Percentiles rank a stretch among this genome's conserved stretches.
These are phyloP conservation scores for Talaromyces sp. DNA, from an alignment of 2,329 filamentous ascomycete genomes.

Conservation along the genomic window DNA sequence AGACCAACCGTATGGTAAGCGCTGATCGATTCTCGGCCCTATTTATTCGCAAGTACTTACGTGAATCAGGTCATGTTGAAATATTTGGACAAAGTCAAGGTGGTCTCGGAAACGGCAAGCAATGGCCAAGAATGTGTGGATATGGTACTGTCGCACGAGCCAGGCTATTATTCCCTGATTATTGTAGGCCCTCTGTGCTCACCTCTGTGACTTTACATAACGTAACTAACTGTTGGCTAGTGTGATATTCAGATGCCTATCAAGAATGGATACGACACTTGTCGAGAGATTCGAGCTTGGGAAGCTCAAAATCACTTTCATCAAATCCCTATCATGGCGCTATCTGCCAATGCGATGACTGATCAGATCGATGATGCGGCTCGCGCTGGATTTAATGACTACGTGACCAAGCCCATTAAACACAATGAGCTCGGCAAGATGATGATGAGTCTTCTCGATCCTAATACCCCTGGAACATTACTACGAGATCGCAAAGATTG, in stretches of 20 bases:
- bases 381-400: slow-evolving; percentile 48
- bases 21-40: slow-evolving; percentile 11
- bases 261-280: slow-evolving; percentile 49
- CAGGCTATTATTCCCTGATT: slow-evolving; percentile 48
- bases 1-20: slow-evolving; percentile 47
- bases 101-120: slow-evolving; percentile 44
- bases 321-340: slow-evolving; percentile 48
- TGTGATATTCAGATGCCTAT: slow-evolving; percentile 51
- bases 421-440: slow-evolving; percentile 48
- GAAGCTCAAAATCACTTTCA: slow-evolving; percentile 45
- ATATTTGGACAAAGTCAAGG: slow-evolving; percentile 47
- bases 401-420: slow-evolving; percentile 50
- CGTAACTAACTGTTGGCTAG: slow-evolving; percentile 24
- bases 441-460: slow-evolving; percentile 49
- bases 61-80: slow-evolving; percentile 44
- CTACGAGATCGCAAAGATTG: slow-evolving; percentile 37
- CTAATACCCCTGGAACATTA: slow-evolving; percentile 40
- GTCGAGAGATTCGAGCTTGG: slow-evolving; percentile 46
- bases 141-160: slow-evolving; percentile 46
- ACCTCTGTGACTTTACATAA: neutral
- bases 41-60: slow-evolving; percentile 20
- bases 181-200: slow-evolving; percentile 35
- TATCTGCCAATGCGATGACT: slow-evolving; percentile 50
- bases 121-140: slow-evolving; percentile 48
- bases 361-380: slow-evolving; percentile 48